phyloP scores from a whole-genome alignment of 352 stramenopile genomes.

The Phytophthora pistaciae region DNA sequence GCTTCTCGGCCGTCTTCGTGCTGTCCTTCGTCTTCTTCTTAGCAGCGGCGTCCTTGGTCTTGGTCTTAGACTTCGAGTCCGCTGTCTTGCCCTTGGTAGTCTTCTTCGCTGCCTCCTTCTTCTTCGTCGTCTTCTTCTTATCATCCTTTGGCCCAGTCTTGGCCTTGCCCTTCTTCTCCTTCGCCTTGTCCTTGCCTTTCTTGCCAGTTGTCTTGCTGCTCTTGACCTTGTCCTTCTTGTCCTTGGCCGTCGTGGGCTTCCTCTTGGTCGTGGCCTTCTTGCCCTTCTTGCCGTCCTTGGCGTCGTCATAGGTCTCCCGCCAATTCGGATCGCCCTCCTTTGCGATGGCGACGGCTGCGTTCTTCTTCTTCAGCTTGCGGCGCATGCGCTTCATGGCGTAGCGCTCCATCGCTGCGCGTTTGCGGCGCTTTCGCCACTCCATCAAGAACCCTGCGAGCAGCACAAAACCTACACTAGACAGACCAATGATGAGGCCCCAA shows the following conservation, averaged over 20 bases:
- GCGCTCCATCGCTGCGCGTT: slow-evolving; percentile 92
- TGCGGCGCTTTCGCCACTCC: slow-evolving; percentile 93
- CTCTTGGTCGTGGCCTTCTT: slow-evolving; percentile 39
- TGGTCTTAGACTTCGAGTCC: slow-evolving; percentile 21
- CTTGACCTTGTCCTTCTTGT: slow-evolving; percentile 50
- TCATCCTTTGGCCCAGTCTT: slow-evolving; percentile 18
- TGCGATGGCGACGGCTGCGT: slow-evolving; percentile 87
- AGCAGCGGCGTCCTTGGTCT: slow-evolving; percentile 22
- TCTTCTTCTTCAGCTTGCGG: slow-evolving; percentile 93
- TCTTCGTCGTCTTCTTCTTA: slow-evolving; percentile 29
- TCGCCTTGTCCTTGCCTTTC: slow-evolving; percentile 33
- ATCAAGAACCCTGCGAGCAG: slow-evolving; percentile 86
- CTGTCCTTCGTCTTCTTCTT: slow-evolving; percentile 40
- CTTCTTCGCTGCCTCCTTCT: slow-evolving; percentile 26
- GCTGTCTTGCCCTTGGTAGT: slow-evolving; percentile 4
- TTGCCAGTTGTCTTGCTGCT: too few species aligned
- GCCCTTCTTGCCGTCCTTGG: slow-evolving; percentile 70
- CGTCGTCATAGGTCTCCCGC: slow-evolving; percentile 71
- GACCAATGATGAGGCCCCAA: slow-evolving; percentile 89
- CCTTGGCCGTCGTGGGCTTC: slow-evolving; percentile 30
- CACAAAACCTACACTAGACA: slow-evolving; percentile 79
- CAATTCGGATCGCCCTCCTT: slow-evolving; percentile 74
- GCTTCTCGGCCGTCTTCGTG: slow-evolving; percentile 15
- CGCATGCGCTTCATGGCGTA: slow-evolving; percentile 96
- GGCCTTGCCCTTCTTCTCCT: slow-evolving; percentile 37